A percentile compares a stretch with the other conserved stretches of the same genome.
Conservation (phyloP, 352 stramenopile species). For the Phytophthora europaea region DNA sequence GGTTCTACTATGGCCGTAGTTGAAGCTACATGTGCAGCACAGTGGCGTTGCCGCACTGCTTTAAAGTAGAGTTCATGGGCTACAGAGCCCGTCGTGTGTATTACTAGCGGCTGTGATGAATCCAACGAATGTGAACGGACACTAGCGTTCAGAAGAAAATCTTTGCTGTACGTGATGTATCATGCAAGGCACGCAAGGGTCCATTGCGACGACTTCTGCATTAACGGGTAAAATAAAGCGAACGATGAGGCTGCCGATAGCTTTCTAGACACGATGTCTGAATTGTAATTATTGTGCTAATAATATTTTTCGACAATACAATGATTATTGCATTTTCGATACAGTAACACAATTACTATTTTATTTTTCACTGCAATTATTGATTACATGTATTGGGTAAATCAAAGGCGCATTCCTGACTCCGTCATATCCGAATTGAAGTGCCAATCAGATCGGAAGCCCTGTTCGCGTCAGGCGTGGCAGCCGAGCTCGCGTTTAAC, state of each 20-base stretch:
- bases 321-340: no score
- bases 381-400: no score
- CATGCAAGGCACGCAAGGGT: conserved; percentile 25
- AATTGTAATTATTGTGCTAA: no score
- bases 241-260: no score
- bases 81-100: no score
- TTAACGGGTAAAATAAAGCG: no score
- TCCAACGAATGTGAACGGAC: neutral
- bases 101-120: neutral
- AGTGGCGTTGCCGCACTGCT: no score
- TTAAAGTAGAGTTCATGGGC: no score
- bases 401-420: conserved; percentile 19
- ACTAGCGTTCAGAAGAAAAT: conserved; percentile 9
- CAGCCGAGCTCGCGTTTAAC: conserved; percentile 3
- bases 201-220: neutral
- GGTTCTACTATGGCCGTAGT: conserved; percentile 10
- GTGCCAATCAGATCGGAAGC: conserved; percentile 26
- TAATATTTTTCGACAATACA: no score
- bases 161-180: conserved; percentile 9
- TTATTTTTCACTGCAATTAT: no score
- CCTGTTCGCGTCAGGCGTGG: conserved; percentile 16
- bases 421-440: conserved; percentile 21
- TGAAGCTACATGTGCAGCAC: conserved; percentile 10
- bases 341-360: no score
- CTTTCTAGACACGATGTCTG: no score